Conservation (phyloP, 208 protist genomes). For the Trypanosomatidae sp. region DNA sequence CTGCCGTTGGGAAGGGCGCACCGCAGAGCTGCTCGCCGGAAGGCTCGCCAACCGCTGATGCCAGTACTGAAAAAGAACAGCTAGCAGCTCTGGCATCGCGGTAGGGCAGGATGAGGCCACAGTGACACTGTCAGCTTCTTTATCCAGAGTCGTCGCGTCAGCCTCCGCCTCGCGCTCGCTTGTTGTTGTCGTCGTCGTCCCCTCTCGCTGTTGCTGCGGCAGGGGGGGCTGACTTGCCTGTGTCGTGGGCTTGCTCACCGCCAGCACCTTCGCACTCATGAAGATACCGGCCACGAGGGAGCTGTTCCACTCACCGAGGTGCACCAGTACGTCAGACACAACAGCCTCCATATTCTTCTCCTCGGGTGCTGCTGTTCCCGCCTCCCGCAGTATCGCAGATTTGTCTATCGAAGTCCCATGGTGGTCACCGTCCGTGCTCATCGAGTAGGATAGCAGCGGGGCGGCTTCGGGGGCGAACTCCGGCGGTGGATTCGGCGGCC, state of each 20-base stretch:
- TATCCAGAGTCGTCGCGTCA: background rate
- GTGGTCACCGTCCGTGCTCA: background rate
- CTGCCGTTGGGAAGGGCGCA: background rate
- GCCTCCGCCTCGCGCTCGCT: background rate
- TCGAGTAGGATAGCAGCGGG: constrained; percentile 1
- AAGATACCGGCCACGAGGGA: constrained; percentile 4
- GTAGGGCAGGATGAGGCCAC: constrained; percentile 1
- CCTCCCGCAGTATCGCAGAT: too few relatives aligned
- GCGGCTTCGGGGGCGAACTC: background rate
- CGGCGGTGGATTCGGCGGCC: background rate
- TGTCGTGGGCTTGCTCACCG: background rate
- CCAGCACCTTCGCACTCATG: constrained; percentile 1
- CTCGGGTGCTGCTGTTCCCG: background rate
- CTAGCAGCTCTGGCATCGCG: constrained; percentile 8
- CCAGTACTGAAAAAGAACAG: constrained; percentile 20
- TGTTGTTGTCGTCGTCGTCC: background rate
- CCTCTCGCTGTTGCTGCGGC: background rate
- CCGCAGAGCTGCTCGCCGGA: background rate
- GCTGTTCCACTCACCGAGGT: constrained; percentile 16
- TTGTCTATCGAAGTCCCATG: background rate
- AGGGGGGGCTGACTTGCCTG: background rate
- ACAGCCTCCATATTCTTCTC: background rate
- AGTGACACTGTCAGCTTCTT: background rate
- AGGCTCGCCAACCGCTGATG: constrained; percentile 6
- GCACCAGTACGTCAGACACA: constrained; percentile 3